Conservation (phyloP, 2,329 filamentous ascomycete species). For the Penicillium concentricum region DNA sequence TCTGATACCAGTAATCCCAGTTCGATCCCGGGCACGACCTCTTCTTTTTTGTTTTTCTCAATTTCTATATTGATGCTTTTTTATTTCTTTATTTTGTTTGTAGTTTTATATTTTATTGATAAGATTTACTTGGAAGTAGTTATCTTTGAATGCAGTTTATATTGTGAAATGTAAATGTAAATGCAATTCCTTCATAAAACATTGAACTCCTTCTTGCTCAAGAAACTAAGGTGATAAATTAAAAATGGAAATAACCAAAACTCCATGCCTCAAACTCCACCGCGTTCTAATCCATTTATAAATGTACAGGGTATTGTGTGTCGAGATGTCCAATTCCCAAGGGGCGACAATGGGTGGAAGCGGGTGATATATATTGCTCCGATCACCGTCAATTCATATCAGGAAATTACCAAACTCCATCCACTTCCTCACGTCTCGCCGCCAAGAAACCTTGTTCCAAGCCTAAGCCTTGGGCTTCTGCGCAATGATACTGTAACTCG, state of each 20-base stretch:
- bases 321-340: background rate
- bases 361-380: background rate
- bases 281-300: background rate
- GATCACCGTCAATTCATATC: too few relatives aligned
- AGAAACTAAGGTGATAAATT: background rate
- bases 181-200: background rate
- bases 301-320: slow-evolving; percentile 1
- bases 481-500: slow-evolving; percentile 55
- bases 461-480: slow-evolving; percentile 40
- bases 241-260: background rate
- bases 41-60: background rate
- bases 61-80: too few relatives aligned
- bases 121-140: too few relatives aligned
- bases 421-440: background rate
- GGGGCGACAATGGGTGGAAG: background rate
- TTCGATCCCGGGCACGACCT: slow-evolving; percentile 14
- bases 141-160: background rate
- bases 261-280: background rate
- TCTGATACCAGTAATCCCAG: slow-evolving; percentile 6
- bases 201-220: background rate
- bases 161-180: background rate
- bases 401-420: background rate
- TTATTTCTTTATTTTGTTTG: background rate
- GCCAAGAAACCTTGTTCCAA: background rate
- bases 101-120: too few relatives aligned